Evolutionary conservation across 108 stramenopile species (phyloP), one percentile per base, ranked within the genome.

Genomic region (Nitzschia putrida): DNA sequence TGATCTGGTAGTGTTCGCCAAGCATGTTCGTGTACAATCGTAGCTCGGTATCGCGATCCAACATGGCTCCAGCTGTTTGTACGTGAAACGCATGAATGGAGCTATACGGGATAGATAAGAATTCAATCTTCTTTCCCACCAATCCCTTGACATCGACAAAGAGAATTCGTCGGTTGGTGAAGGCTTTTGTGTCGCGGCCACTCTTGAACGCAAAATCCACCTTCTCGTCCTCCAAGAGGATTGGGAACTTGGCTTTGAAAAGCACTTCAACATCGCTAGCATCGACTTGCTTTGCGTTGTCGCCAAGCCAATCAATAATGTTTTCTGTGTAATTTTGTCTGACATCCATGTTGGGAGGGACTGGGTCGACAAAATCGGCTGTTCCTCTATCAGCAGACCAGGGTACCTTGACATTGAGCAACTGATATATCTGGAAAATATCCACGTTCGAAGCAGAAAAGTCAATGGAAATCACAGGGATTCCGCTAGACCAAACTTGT

Each of bases 11-110:
- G 23, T 71, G 45, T n/a, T 50, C 55, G n/a, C 72, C 63, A 21
- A 69, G 69, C 26, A 85, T 76, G 42, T 83, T 80, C 61, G 83
- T 83, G 68, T 67, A 89, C 11, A 89, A 57, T 21, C 66, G 74
- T 11, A 89, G 64, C 54, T 89, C 84, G 10, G 71, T 83, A 45
- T 89, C 86, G 11, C 84, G 45, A 47, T 89, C 86, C 11, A 89
- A 24, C 21, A 82, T 66, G 57, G 79, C 83, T 0, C 88, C 88
- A 34, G 88, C 86, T 16, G 86, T 89, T 72, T 89, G 82, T n/a
- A 89, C 85, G 20, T 86, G 82, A 64, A 77, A 87, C 65, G 80
- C 88, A 42, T 77, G 83, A 74, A 89, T 84, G 7, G 74, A 45
- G 12, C 69, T 68, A 78, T 81, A 89, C 0, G 82, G 64, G 63